Percentiles rank a stretch among this genome's conserved stretches.
phyloP scores from a whole-genome alignment of 768 basidiomycete species.

The Clavaria fumosa region DNA sequence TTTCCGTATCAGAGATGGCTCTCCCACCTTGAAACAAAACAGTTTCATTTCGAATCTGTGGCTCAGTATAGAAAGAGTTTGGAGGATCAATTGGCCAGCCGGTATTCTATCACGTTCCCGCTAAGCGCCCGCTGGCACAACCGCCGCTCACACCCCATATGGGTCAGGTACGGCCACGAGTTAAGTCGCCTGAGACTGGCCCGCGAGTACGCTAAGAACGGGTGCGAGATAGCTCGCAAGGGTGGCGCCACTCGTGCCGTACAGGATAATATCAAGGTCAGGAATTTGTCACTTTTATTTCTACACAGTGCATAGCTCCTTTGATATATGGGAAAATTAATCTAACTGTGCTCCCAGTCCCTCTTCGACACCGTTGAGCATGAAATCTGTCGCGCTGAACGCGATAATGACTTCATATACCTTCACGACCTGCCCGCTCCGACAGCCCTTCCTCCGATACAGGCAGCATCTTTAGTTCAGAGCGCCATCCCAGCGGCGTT shows the following conservation, averaged over 20 bases:
- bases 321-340: conserved; percentile 1
- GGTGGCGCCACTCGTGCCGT: conserved; percentile 48
- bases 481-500: conserved; percentile 40
- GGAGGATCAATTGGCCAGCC: conserved; percentile 70
- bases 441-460: conserved; percentile 49
- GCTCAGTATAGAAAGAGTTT: conserved; percentile 79
- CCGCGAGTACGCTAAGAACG: conserved; percentile 49
- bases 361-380: conserved; percentile 57
- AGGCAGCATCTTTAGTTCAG: conserved; percentile 51
- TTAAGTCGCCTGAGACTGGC: conserved; percentile 65
- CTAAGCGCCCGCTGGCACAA: conserved; percentile 1
- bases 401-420: conserved; percentile 94
- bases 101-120: conserved; percentile 20
- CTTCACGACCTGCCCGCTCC: conserved; percentile 71
- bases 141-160: too few relatives aligned
- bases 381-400: conserved; percentile 52
- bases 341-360: conserved; percentile 35
- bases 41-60: conserved; percentile 75
- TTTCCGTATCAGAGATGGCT: conserved; percentile 54
- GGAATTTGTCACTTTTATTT: conserved; percentile 5
- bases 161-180: conserved; percentile 70
- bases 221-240: conserved; percentile 48
- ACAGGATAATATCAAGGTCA: conserved; percentile 65
- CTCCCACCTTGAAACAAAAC: conserved; percentile 69
- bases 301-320: too few relatives aligned